Conservation (phyloP, 1,284 basidiomycete species). For the Irpex lacteus region DNA sequence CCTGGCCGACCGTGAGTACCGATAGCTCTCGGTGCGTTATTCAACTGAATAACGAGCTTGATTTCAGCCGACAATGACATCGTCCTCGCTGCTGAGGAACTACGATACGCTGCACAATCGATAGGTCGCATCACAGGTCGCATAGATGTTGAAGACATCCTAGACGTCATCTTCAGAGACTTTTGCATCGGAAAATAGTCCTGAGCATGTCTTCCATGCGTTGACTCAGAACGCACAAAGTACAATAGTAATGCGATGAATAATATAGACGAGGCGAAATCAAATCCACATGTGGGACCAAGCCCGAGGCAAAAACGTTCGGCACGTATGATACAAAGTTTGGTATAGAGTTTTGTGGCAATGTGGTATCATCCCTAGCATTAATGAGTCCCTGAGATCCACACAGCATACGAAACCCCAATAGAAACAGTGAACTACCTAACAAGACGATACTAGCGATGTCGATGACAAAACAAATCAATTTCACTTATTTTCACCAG, state of each 20-base stretch:
- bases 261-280: too few relatives aligned
- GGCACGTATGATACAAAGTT: background rate
- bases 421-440: background rate
- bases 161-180: slow-evolving; percentile 79
- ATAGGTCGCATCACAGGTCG: slow-evolving; percentile 79
- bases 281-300: background rate
- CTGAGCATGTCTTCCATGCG: background rate
- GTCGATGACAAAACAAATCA: background rate
- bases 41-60: background rate
- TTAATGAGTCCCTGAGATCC: background rate
- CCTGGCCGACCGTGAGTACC: slow-evolving; percentile 48
- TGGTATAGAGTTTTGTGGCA: background rate
- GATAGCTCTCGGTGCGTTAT: background rate
- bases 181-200: slow-evolving; percentile 83
- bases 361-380: background rate
- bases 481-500: too few relatives aligned
- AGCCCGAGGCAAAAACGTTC: too few relatives aligned
- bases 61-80: slow-evolving; percentile 45
- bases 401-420: background rate
- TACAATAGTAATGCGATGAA: too few relatives aligned
- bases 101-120: slow-evolving; percentile 78
- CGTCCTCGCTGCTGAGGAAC: slow-evolving; percentile 80
- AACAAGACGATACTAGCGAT: background rate
- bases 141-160: slow-evolving; percentile 73
- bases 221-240: background rate